These are phyloP conservation scores for Friedmanniomyces simplex DNA, from an alignment of 495 filamentous ascomycete species.

Conservation along the genomic window DNA sequence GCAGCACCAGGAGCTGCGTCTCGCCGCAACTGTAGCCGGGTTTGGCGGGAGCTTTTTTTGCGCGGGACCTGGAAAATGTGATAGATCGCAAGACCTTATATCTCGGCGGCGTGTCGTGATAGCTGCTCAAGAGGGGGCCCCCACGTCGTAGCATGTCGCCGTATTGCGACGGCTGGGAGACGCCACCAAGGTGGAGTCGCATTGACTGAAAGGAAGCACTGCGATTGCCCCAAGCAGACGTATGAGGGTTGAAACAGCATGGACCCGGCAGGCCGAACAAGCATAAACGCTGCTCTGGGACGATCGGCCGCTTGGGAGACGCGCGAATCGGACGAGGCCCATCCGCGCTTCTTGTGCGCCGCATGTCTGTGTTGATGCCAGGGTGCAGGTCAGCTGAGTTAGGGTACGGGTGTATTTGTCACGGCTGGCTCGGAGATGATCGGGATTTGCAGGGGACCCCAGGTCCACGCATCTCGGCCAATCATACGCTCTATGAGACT, in stretches of 20 bases:
- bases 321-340: background rate
- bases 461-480: too few relatives aligned
- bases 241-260: background rate
- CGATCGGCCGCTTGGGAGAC: background rate
- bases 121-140: background rate
- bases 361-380: too few relatives aligned
- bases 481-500: too few relatives aligned
- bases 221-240: background rate
- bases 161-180: background rate
- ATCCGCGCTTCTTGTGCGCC: background rate
- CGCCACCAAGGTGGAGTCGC: background rate
- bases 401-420: background rate
- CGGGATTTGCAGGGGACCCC: too few relatives aligned
- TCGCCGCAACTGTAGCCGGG: background rate
- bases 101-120: background rate
- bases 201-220: background rate
- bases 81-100: background rate
- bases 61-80: background rate
- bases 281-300: slow-evolving; percentile 1
- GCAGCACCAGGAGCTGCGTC: background rate
- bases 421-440: background rate
- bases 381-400: too few relatives aligned
- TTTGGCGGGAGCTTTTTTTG: background rate
- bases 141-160: background rate
- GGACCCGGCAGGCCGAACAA: background rate